Conservation (phyloP, 2,329 filamentous ascomycete species). For the Daldinia sp. region DNA sequence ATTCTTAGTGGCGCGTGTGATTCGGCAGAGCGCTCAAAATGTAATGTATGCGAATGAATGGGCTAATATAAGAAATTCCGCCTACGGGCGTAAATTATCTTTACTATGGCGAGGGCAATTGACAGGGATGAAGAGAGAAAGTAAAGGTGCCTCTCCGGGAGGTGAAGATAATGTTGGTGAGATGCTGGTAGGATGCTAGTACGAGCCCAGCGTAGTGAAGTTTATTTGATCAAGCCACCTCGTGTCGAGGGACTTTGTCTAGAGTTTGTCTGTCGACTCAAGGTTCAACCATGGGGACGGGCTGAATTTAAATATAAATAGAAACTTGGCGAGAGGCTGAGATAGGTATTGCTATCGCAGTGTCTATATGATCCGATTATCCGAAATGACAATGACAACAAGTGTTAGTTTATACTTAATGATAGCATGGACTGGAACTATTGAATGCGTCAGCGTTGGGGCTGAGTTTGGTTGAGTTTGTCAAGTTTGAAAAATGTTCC, state of each 20-base stretch:
- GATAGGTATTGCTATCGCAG: slow-evolving; percentile 24
- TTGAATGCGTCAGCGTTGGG: slow-evolving; percentile 34
- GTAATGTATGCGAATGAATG: slow-evolving; percentile 1
- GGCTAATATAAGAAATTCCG: slow-evolving; percentile 9
- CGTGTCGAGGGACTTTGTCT: slow-evolving; percentile 17
- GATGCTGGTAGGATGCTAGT: slow-evolving; percentile 1
- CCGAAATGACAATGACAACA: background rate
- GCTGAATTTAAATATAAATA: slow-evolving; percentile 36
- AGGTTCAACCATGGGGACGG: slow-evolving; percentile 27
- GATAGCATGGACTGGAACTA: slow-evolving; percentile 3
- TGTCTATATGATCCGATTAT: slow-evolving; percentile 19
- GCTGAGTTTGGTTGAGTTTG: slow-evolving; percentile 27
- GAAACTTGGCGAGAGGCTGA: slow-evolving; percentile 20
- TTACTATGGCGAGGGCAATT: slow-evolving; percentile 10
- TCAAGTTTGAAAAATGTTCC: background rate
- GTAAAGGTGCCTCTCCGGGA: slow-evolving; percentile 7
- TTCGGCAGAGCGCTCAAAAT: background rate
- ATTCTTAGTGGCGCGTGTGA: slow-evolving; percentile 39
- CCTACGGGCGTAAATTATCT: slow-evolving; percentile 11
- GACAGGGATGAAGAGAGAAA: slow-evolving; percentile 30
- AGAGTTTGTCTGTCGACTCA: slow-evolving; percentile 18
- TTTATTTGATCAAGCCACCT: slow-evolving; percentile 26
- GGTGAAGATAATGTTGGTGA: slow-evolving; percentile 14
- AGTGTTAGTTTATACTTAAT: slow-evolving; percentile 6
- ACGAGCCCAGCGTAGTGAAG: slow-evolving; percentile 7